These are phyloP conservation scores for Scutellaria minor DNA, from an alignment of 257 asterid genomes.

Conservation along the genomic window DNA sequence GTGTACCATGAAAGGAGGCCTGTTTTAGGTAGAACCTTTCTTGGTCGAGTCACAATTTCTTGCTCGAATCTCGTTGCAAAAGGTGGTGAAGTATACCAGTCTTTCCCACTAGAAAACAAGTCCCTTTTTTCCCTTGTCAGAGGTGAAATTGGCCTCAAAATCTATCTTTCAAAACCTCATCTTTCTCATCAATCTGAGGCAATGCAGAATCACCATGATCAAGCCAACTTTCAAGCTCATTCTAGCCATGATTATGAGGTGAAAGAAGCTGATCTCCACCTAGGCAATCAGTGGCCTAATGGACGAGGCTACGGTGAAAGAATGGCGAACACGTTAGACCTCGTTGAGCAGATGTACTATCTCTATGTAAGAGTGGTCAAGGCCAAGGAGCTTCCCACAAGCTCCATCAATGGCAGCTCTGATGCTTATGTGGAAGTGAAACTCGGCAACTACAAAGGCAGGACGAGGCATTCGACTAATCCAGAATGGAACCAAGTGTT, in stretches of 20 bases:
- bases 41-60: conserved; percentile 68
- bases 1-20: conserved; percentile 64
- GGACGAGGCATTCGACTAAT: conserved; percentile 52
- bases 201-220: conserved; percentile 48
- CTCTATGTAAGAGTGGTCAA: conserved; percentile 75
- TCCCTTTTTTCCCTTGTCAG: conserved; percentile 51
- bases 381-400: conserved; percentile 66
- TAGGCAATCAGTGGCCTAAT: conserved; percentile 57
- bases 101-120: conserved; percentile 62
- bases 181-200: neutral
- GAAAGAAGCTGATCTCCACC: conserved; percentile 62
- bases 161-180: conserved; percentile 41
- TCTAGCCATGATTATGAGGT: conserved; percentile 58
- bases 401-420: conserved; percentile 44
- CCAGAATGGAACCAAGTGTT: conserved; percentile 88
- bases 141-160: conserved; percentile 75
- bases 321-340: conserved; percentile 58
- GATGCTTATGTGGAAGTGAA: conserved; percentile 78
- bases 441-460: conserved; percentile 78
- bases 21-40: conserved; percentile 57
- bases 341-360: conserved; percentile 75
- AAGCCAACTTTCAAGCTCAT: conserved; percentile 38
- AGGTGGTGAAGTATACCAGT: conserved; percentile 72
- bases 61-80: conserved; percentile 61
- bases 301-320: conserved; percentile 50